A percentile compares a stretch with the other conserved stretches of the same genome.
Conservation (phyloP, 495 filamentous ascomycete genomes). For the Entonaema liquescens region DNA sequence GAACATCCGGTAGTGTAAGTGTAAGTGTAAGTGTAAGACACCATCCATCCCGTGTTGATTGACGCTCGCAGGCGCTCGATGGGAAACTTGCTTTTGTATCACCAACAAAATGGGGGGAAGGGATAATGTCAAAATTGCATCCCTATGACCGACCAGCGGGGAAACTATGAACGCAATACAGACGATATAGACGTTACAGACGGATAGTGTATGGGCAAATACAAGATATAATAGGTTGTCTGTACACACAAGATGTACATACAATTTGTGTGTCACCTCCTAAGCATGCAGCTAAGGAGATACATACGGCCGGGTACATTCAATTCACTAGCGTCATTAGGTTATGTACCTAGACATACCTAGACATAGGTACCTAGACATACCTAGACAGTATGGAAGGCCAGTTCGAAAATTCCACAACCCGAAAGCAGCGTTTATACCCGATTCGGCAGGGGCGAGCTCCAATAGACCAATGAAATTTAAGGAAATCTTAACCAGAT, state of each 20-base stretch:
- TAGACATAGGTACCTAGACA: too few relatives aligned
- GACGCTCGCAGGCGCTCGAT: background rate
- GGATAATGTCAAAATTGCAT: background rate
- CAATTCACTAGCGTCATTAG: background rate
- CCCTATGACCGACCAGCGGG: constrained; percentile 12
- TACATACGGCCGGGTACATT: background rate
- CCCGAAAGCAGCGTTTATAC: constrained; percentile 25
- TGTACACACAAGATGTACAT: background rate
- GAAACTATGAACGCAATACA: background rate
- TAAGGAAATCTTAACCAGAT: background rate
- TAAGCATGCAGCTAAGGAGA: too few relatives aligned
- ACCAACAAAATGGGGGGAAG: constrained; percentile 20
- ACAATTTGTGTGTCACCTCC: background rate
- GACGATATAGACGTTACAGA: background rate
- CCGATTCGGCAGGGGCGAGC: constrained; percentile 31
- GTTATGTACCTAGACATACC: background rate
- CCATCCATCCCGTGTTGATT: constrained; percentile 7
- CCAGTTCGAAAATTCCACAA: constrained; percentile 15
- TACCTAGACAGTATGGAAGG: background rate
- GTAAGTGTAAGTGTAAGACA: too few relatives aligned
- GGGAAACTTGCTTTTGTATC: constrained; percentile 17
- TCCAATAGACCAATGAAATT: constrained; percentile 22
- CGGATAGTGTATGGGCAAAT: background rate
- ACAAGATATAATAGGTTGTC: background rate
- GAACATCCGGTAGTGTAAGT: background rate